These are phyloP conservation scores for Nemania abortiva DNA, from an alignment of 2,329 filamentous ascomycete genomes.

Conservation along the genomic window DNA sequence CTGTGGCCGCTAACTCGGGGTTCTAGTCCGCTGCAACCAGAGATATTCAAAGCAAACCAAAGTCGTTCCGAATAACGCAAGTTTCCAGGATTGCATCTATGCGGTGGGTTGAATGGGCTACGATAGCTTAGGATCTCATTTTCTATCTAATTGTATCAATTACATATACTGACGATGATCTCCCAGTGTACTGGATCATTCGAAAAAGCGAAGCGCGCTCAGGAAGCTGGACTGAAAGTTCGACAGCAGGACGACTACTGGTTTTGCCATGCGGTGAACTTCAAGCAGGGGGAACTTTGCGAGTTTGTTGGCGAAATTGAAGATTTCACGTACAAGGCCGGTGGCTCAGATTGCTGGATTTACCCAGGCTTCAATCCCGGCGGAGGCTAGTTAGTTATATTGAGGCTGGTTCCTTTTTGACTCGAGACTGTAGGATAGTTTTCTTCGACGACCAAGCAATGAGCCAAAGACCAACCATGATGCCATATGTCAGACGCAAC, in stretches of 20 bases:
- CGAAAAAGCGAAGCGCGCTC: slow-evolving; percentile 25
- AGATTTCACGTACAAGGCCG: slow-evolving; percentile 12
- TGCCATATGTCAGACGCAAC: neutral
- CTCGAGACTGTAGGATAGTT: neutral
- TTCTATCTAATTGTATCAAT: neutral
- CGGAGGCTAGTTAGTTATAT: neutral
- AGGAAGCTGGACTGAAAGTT: slow-evolving; percentile 9
- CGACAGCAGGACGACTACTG: slow-evolving; percentile 20
- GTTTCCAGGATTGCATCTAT: slow-evolving; percentile 16
- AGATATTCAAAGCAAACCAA: slow-evolving; percentile 8
- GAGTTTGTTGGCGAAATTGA: slow-evolving; percentile 22
- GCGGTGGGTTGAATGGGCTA: neutral
- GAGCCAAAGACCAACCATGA: neutral
- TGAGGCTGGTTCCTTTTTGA: neutral
- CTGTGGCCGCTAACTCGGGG: neutral
- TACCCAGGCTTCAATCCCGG: slow-evolving; percentile 15
- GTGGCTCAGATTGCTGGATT: slow-evolving; percentile 22
- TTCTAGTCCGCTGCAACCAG: slow-evolving; percentile 13
- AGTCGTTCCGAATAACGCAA: slow-evolving; percentile 15
- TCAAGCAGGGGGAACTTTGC: slow-evolving; percentile 20
- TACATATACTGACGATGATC: neutral
- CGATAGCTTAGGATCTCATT: no score
- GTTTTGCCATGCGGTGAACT: slow-evolving; percentile 30
- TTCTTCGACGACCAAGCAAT: neutral
- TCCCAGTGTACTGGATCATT: slow-evolving; percentile 13